Conservation (phyloP, 805 yeast genomes). For the Teunomyces panamensis region DNA sequence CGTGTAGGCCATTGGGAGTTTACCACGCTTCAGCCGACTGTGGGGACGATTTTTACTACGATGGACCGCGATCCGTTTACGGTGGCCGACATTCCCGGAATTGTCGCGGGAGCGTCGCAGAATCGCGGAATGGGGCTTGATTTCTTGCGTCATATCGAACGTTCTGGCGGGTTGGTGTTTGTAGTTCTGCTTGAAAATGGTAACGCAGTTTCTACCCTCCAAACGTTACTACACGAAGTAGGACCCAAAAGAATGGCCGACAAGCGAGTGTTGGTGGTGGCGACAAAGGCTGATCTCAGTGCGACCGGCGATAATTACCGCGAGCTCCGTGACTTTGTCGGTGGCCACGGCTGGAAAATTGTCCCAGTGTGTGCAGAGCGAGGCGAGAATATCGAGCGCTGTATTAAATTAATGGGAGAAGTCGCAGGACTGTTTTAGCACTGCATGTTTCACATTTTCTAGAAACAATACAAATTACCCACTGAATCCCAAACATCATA, state of each 20-base stretch:
- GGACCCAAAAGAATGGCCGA: slow-evolving; percentile 58
- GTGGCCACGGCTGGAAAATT: slow-evolving; percentile 54
- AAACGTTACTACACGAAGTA: slow-evolving; percentile 64
- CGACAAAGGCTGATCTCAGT: slow-evolving; percentile 88
- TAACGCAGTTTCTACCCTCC: slow-evolving; percentile 66
- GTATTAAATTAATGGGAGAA: slow-evolving; percentile 71
- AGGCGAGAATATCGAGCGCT: slow-evolving; percentile 67
- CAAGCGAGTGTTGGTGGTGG: slow-evolving; percentile 73
- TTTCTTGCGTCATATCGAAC: slow-evolving; percentile 86
- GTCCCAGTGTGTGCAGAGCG: slow-evolving; percentile 83
- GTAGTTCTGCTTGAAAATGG: slow-evolving; percentile 72
- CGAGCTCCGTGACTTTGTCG: slow-evolving; percentile 45
- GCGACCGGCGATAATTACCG: slow-evolving; percentile 48
- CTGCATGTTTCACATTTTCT: background rate
- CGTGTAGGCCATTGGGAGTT: slow-evolving; percentile 96
- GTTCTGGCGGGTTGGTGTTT: slow-evolving; percentile 86
- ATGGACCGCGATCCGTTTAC: slow-evolving; percentile 72
- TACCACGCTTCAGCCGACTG: slow-evolving; percentile 87
- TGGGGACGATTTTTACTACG: slow-evolving; percentile 77
- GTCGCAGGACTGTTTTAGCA: slow-evolving; percentile 25
- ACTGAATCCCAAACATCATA: background rate
- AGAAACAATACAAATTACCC: background rate
- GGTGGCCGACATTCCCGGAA: slow-evolving; percentile 97
- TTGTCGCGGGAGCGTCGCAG: slow-evolving; percentile 80
- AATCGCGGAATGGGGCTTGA: slow-evolving; percentile 93